Conservation (phyloP, 2,329 filamentous ascomycete species). For the Fusarium sp. region DNA sequence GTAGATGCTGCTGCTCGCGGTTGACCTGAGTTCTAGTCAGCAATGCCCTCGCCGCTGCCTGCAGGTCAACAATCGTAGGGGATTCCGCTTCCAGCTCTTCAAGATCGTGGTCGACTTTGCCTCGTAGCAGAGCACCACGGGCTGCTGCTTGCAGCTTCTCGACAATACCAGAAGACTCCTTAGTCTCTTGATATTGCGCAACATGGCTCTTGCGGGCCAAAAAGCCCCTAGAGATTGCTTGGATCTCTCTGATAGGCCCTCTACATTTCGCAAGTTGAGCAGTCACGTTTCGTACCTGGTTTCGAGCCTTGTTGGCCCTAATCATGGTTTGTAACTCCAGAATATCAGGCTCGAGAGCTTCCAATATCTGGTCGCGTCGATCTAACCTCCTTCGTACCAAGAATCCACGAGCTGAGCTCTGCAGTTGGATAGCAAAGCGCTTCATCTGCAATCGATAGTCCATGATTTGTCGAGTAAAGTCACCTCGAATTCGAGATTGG, state of each 20-base stretch:
- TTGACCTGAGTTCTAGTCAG: conserved; percentile 68
- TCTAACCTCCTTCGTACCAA: conserved; percentile 74
- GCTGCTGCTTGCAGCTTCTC: conserved; percentile 73
- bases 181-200: conserved; percentile 68
- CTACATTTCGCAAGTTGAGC: conserved; percentile 72
- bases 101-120: conserved; percentile 65
- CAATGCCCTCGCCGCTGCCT: conserved; percentile 75
- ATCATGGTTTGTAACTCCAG: conserved; percentile 85
- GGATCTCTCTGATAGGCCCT: conserved; percentile 74
- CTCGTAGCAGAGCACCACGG: conserved; percentile 74
- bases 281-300: conserved; percentile 67
- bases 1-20: conserved; percentile 63
- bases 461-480: conserved; percentile 86
- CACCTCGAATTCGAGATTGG: conserved; percentile 87
- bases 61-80: conserved; percentile 66
- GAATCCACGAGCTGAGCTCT: conserved; percentile 82
- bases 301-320: conserved; percentile 74
- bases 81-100: conserved; percentile 64
- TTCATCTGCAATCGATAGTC: conserved; percentile 87
- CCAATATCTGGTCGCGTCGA: conserved; percentile 75
- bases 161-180: conserved; percentile 64
- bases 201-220: conserved; percentile 70
- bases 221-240: conserved; percentile 75
- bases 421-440: conserved; percentile 81
- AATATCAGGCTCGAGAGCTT: conserved; percentile 77